These are phyloP conservation scores for Ensete ventricosum DNA, from an alignment of 176 grass and related monocot species.

Conservation along the genomic window DNA sequence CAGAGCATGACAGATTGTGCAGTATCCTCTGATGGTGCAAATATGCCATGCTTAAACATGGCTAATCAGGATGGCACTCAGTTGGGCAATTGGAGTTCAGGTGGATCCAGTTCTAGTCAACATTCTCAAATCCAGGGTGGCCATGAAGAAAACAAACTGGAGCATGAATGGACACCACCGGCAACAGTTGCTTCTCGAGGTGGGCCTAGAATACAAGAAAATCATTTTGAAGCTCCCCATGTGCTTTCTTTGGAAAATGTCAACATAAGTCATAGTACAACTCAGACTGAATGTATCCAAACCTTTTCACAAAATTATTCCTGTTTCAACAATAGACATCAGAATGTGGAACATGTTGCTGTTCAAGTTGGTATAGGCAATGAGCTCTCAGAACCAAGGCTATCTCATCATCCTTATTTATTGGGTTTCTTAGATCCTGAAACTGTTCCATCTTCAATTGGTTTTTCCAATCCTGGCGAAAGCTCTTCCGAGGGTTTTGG, in stretches of 20 bases:
- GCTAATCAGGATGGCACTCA: slow-evolving; percentile 30
- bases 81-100: slow-evolving; percentile 47
- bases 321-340: slow-evolving; percentile 22
- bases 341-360: slow-evolving; percentile 25
- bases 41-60: slow-evolving; percentile 32
- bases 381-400: slow-evolving; percentile 29
- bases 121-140: slow-evolving; percentile 23
- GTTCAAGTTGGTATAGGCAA: slow-evolving; percentile 14
- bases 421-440: slow-evolving; percentile 29
- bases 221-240: slow-evolving; percentile 26
- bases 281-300: slow-evolving; percentile 8
- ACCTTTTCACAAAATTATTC: slow-evolving; percentile 32
- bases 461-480: slow-evolving; percentile 28
- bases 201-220: slow-evolving; percentile 41
- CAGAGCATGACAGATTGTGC: slow-evolving; percentile 11
- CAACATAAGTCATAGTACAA: slow-evolving; percentile 32
- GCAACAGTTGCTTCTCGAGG: slow-evolving; percentile 17
- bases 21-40: slow-evolving; percentile 14
- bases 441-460: slow-evolving; percentile 30
- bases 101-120: slow-evolving; percentile 41
- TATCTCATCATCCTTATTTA: slow-evolving; percentile 38
- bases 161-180: slow-evolving; percentile 16
- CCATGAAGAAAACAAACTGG: slow-evolving; percentile 33
- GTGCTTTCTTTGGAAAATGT: slow-evolving; percentile 34
- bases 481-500: slow-evolving; percentile 31